Base-by-base conservation (phyloP, 2,329 filamentous ascomycete genomes). In the Pseudogymnoascus sp. region DNA sequence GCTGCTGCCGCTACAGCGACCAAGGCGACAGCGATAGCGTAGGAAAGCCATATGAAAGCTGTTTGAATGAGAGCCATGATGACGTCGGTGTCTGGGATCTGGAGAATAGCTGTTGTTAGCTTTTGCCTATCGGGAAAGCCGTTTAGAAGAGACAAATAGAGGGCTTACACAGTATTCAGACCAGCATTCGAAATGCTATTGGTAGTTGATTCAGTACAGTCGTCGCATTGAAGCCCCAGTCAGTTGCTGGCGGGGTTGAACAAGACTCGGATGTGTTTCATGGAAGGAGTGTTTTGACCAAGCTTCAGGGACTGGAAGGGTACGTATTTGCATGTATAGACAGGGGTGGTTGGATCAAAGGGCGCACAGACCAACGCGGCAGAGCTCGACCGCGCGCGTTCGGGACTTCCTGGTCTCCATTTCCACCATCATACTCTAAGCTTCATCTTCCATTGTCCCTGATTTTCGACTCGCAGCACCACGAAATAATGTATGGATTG, bases 1-100 rank as follows among this genome's bases (percentile, higher is more conserved):
- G 95, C 84, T 65, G 87, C 84, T 61, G 92, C 88, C 63, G 91
- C 87, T 66, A 88, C 78, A 60, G 96, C 83, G 65, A 93, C 85
- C 62, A 96, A 78, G 64, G 75, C 87, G 59, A 97, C 81, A 62
- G 90, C 92, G 64, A 93, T 84, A 65, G 88, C 91, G 75, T 97
- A 99, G 61, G 92, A 85, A 65, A 94, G 87, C 94, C 94, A 99
- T 75, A 97, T 97, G 68, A 97, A 82, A 71, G 90, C 91, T 62
- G 89, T 89, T 74, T 95, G 92, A 65, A 97, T 84, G 73, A 94
- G 80, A 71, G 71, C 71, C 72, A 74, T 73, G 5, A 66, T 68
- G 61, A 59, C 58, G 58, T 59, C 58, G 58, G 21, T 59, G 25
- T 59, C 35, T 31, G 17, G n/a, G 29, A 55, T 55, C 48, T 55